Base-by-base conservation (phyloP, 768 basidiomycete species). In the Chalciporus sphaerocephalus region DNA sequence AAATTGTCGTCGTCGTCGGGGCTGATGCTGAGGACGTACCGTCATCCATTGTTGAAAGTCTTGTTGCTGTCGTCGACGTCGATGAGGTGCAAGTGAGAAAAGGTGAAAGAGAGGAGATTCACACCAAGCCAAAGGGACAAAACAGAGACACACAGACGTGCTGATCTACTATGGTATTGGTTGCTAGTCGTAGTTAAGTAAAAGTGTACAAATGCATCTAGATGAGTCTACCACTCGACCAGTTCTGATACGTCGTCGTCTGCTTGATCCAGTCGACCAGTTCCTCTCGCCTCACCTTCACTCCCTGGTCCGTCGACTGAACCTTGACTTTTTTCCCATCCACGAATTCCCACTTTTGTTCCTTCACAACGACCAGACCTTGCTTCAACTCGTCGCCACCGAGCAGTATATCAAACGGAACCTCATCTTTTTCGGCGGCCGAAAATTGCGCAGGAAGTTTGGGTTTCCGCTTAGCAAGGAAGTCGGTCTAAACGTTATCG, bases 351-450 rank as follows among this genome's bases (percentile, higher is more conserved):
- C 88, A 91, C 40, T 68, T 76, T 65, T 98, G 95, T 64, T 94
- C 85, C 71, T 97, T 97, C 46, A 99, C 88, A 28, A 83, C 79
- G 23, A 96, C 92, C 30, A 87, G 69, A 4, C 95, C 96, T 37
- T 79, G 76, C 58, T 81, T 83, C 45, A 92, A 69, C 70, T 99
- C 95, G 46, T 87, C 85, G 1, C 76, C 78, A 8, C 92, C 94
- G n/a, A 98, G 70, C 53, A 98, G 89, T 46, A 97, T 77, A 2
- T 87, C 93, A 66, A 92, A 96, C 0, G 94, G 95, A 33, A 91
- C 90, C 52, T 91, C 85, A 58, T 97, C 94, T 60, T 73, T 83
- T 69, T 96, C 96, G 21, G 87, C 89, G 1, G 85, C 84, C 17
- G 87, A 87, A 61, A 95, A 97, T 59, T 99, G 95, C 3, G 81